Base-by-base conservation (phyloP, 768 basidiomycete genomes). In the Galerina sulciceps region DNA sequence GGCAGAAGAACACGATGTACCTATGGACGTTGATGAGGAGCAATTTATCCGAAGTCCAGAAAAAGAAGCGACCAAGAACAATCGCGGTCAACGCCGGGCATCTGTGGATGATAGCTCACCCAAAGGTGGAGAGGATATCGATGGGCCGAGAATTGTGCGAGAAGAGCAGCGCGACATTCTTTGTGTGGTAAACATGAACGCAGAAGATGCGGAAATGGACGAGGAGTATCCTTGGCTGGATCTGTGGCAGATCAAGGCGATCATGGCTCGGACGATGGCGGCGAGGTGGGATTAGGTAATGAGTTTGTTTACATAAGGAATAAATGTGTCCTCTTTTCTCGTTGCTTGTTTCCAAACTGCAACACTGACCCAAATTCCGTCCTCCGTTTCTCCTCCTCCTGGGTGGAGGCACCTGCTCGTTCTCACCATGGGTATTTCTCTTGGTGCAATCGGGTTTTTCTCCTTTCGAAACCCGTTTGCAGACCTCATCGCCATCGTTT, bases 401-500 rank as follows among this genome's bases (percentile, higher is more conserved):
- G 72, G 76, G 69, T 78, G 78, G 73, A 77, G 80, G 70, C 76
- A 76, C 73, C 70, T 76, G 62, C 68, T 84, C 63, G 71, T 85
- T 60, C 75, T 86, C 69, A 74, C 85, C 75, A 88, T 88, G 86
- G 79, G 80, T 77, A 72, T 89, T 71, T 86, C 85, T 71, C 75
- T 89, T 57, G 85, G 83, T 69, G 84, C 82, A 50, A 73, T 89
- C 62, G 80, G 83, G 63, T 75, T 88, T 59, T 76, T 89, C 71
- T 83, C 87, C 44, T 75, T 85, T 65, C 83, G 80, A 71, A 80
- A 78, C 40, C 83, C 83, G 17, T 75, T 85, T 65, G 72, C 80
- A 63, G 76, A 83, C 61, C 78, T 84, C 67, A 75, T 82, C 63
- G 74, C 76, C 65, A 67, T 80, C 60, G 71, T 87, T 62, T 72